These are phyloP conservation scores for Balansia obtecta DNA, from an alignment of 2,329 filamentous ascomycete species.

Conservation along the genomic window DNA sequence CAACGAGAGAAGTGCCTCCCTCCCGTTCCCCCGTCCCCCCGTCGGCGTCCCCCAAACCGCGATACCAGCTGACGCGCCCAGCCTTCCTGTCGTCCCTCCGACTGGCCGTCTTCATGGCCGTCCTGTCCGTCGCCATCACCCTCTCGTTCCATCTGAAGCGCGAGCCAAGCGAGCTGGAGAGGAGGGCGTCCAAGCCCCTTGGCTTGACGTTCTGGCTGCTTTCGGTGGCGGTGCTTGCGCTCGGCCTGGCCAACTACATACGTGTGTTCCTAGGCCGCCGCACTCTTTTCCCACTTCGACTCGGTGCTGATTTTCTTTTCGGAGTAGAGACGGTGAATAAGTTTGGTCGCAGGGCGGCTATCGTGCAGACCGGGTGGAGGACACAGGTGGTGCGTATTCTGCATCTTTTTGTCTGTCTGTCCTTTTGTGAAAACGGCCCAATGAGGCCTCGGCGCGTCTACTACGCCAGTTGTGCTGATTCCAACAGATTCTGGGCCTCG, in stretches of 20 bases:
- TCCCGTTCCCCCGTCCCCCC: too few relatives aligned
- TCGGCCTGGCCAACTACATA: slow-evolving; percentile 80
- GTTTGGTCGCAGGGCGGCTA: slow-evolving; percentile 64
- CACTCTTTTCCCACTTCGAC: too few relatives aligned
- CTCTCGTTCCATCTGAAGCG: slow-evolving; percentile 84
- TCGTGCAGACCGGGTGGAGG: slow-evolving; percentile 90
- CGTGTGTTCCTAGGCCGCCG: too few relatives aligned
- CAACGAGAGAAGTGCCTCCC: too few relatives aligned
- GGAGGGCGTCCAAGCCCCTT: slow-evolving; percentile 67
- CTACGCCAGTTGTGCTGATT: too few relatives aligned
- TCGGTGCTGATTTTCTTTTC: too few relatives aligned
- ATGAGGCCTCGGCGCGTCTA: too few relatives aligned
- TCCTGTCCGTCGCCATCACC: slow-evolving; percentile 82
- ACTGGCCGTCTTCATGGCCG: slow-evolving; percentile 77
- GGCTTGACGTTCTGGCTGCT: slow-evolving; percentile 83
- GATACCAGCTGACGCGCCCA: slow-evolving; percentile 19
- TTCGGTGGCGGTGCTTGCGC: slow-evolving; percentile 60
- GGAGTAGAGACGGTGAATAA: slow-evolving; percentile 65
- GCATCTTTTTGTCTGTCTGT: too few relatives aligned
- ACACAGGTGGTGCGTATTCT: slow-evolving; percentile 59
- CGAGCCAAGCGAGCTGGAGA: slow-evolving; percentile 57
- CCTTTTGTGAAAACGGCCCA: too few relatives aligned
- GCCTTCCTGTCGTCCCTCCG: slow-evolving; percentile 85
- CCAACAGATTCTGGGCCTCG: slow-evolving; percentile 44
- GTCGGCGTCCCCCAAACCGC: too few relatives aligned